Base-by-base conservation (phyloP, 2,329 filamentous ascomycete species). In the Trichoderma sp. region DNA sequence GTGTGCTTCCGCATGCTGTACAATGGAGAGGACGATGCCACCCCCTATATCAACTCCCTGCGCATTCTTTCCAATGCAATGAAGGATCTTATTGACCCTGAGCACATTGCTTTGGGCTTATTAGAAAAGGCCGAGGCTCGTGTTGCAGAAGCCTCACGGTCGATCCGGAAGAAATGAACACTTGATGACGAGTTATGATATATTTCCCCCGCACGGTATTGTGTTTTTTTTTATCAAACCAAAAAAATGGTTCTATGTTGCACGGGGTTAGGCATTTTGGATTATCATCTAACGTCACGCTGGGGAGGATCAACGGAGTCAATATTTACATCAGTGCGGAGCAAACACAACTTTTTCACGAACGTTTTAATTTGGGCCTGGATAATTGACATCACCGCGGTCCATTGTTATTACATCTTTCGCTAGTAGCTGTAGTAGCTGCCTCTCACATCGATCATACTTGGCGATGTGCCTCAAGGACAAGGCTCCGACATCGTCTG, bases 1-100 rank as follows among this genome's bases (percentile, higher is more conserved):
- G 65, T 61, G 12, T 65, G 63, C 17, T 57, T 67, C 17, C 65
- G 65, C 19, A 64, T 67, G 65, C 45, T 67, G 6, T 58, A 63
- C 32, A 22, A n/a, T 37, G 48, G 48, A 12, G 34, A 32, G 17
- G 34, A 35, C 12, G 37, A 34, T 10, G 22, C 7, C 15, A 39
- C 52, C 7, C 37, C 32, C 4, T 65, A 56, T 12, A 45, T 57
- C 37, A 25, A 45, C 19, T 65, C 50, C 6, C 63, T 65, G 0
- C 63, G 63, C 34, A 65, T 65, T 35, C 52, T 65, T 8, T 56
- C 63, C 9, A 25, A 25, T 19, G 48, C 63, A 5, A 65, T 57
- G 63, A 45, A 34, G 8, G 48, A 65, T 12, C 52, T 65, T 4
- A 57, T 65, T 6, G 32, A 45, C n/a, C 63, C 50, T 9, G 63